Percentiles rank a stretch among this genome's conserved stretches.
Conservation (phyloP, 257 asterid genomes). For the Solanum etuberosum region DNA sequence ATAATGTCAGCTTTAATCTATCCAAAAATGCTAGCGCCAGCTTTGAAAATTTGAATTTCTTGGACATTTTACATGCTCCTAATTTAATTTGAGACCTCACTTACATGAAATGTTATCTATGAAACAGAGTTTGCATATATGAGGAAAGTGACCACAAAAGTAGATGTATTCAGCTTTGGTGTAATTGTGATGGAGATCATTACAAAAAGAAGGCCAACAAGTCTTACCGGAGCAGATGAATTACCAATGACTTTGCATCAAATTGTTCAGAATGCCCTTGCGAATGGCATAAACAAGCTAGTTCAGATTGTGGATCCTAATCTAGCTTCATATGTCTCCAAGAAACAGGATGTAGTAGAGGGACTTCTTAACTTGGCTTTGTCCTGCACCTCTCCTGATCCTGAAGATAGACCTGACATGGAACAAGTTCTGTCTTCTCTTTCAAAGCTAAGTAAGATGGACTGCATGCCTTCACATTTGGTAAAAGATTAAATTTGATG, state of each 20-base stretch:
- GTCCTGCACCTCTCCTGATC: constrained; percentile 50
- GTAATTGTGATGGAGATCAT: constrained; percentile 60
- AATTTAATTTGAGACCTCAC: neutral
- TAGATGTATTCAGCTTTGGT: constrained; percentile 83
- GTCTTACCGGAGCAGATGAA: constrained; percentile 40
- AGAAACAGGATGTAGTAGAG: constrained; percentile 34
- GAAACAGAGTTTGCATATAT: constrained; percentile 67
- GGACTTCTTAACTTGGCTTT: constrained; percentile 52
- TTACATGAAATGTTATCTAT: neutral
- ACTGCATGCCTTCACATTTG: neutral
- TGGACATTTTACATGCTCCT: neutral
- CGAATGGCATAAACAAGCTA: constrained; percentile 27
- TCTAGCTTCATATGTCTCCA: constrained; percentile 19
- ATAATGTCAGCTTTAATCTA: neutral
- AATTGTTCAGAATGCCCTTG: constrained; percentile 40
- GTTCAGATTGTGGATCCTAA: constrained; percentile 40
- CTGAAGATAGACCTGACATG: constrained; percentile 66
- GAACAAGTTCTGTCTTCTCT: constrained; percentile 45
- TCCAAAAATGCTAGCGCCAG: neutral
- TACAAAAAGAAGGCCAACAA: constrained; percentile 69
- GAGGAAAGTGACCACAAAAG: constrained; percentile 65
- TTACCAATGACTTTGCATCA: constrained; percentile 50
- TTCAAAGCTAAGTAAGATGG: constrained; percentile 33
- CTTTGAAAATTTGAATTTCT: neutral
- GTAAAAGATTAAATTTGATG: neutral